These are phyloP conservation scores for Xylaria sp. DNA, from an alignment of 2,329 filamentous ascomycete genomes.

Conservation along the genomic window DNA sequence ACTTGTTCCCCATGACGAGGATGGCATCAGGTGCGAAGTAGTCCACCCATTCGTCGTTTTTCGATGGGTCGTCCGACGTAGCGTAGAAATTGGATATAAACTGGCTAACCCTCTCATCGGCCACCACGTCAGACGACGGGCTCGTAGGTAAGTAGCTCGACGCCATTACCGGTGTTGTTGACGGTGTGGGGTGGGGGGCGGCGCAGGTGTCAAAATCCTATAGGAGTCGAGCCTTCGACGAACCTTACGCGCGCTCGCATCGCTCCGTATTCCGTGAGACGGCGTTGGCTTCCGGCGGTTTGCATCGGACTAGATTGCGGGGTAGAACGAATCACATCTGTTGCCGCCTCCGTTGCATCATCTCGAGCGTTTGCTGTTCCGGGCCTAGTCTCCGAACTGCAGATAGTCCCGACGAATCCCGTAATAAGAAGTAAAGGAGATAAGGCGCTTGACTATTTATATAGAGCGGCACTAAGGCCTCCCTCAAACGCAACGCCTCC, in stretches of 20 bases:
- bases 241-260: neutral
- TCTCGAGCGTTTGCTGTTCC: too few species aligned
- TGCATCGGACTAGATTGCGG: neutral
- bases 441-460: too few species aligned
- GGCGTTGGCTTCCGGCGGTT: neutral
- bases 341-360: neutral
- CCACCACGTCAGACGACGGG: constrained; percentile 32
- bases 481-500: too few species aligned
- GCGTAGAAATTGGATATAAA: constrained; percentile 50
- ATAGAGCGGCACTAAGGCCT: too few species aligned
- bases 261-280: neutral
- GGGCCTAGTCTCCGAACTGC: too few species aligned
- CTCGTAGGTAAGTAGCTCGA: constrained; percentile 32
- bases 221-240: neutral
- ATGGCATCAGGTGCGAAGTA: constrained; percentile 47
- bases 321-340: neutral
- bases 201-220: neutral
- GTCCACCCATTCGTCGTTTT: constrained; percentile 47
- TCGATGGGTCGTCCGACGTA: constrained; percentile 45
- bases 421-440: too few species aligned
- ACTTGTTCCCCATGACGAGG: constrained; percentile 46
- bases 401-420: too few species aligned
- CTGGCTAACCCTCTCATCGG: constrained; percentile 27
- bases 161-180: neutral
- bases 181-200: neutral